Evolutionary conservation across 768 basidiomycete species (phyloP), one percentile per base, ranked within the genome.

Genomic region (Serendipita sp.): DNA sequence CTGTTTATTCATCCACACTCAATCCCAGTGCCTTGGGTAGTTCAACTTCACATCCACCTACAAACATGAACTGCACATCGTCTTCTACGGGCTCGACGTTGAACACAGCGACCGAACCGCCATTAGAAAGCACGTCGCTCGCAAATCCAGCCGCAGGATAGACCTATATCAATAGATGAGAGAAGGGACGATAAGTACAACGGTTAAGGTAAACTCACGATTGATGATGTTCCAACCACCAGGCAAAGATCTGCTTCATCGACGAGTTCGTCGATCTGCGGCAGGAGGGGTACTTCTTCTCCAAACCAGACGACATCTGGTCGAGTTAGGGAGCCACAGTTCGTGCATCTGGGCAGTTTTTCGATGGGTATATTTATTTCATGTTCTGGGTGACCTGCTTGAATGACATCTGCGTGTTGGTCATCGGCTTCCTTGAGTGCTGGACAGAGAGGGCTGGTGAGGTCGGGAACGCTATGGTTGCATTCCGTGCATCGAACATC

Each of bases 291-390:
- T 1, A 79, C 77, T 41, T 18, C 67, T 68, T 84, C 82, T 2
- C 78, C 80, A 67, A 84, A 85, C 82, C 82, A 84, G 1, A 83
- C 80, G 3, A 83, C 81, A 2, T 77, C 81, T 3, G 82, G 81
- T 24, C 82, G 74, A 0, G 76, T 73, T 13, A 83, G 73, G 8
- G 71, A 70, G 3, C 74, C 73, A 51, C 80, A 82, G 28, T 58
- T 70, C 67, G 60, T 5, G 46, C 66, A 10, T 65, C 35, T 68
- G 2, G 81, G 81, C 0, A 84, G 71, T 8, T 75, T 67, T 3
- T 73, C 69, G 7, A 71, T 54, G 1, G 76, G 74, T 38, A 82
- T 67, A 10, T 65, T 44, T 11, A 51, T 63, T 45, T 60, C 30
- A 10, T 32, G 28, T 34, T 65, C 78, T 3, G 76, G 69, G 3